Percentiles rank a stretch among this genome's conserved stretches.
Evolutionary conservation across 306 rosid genomes (phyloP).

Genomic region (Corylus americana): DNA sequence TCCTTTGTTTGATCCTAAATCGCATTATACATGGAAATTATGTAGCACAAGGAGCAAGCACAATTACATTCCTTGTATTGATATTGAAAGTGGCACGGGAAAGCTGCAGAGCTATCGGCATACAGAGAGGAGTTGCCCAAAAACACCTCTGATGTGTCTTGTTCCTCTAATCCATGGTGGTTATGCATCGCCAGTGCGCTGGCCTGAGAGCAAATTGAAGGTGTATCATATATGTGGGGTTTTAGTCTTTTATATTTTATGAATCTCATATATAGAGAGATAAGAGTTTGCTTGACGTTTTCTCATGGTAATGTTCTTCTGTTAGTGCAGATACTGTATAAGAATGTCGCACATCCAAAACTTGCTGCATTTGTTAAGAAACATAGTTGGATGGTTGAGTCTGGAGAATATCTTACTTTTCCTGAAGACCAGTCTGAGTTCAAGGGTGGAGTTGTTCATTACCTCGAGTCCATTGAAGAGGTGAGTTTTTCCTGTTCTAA

Average conservation of each 20-base stretch:
- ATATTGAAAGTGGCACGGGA: slow-evolving; percentile 59
- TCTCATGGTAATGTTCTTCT: slow-evolving; percentile 33
- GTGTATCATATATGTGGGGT: slow-evolving; percentile 36
- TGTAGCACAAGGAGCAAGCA: slow-evolving; percentile 85
- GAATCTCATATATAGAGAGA: slow-evolving; percentile 13
- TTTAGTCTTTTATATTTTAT: slow-evolving; percentile 12
- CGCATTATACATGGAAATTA: slow-evolving; percentile 67
- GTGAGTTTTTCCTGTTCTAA: slow-evolving; percentile 40
- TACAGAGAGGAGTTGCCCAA: slow-evolving; percentile 91
- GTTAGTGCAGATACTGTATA: slow-evolving; percentile 76
- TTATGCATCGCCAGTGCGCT: slow-evolving; percentile 54
- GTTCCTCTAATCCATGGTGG: slow-evolving; percentile 82
- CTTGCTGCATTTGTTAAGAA: slow-evolving; percentile 75
- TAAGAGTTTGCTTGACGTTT: slow-evolving; percentile 15
- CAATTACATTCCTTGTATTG: slow-evolving; percentile 92
- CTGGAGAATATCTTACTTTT: slow-evolving; percentile 74
- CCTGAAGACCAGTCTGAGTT: slow-evolving; percentile 78
- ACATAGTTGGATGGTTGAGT: slow-evolving; percentile 72
- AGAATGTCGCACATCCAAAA: slow-evolving; percentile 93
- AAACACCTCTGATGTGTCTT: slow-evolving; percentile 63
- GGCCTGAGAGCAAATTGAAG: slow-evolving; percentile 90
- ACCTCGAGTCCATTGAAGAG: slow-evolving; percentile 96
- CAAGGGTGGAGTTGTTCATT: slow-evolving; percentile 82
- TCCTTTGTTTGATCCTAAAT: slow-evolving; percentile 80
- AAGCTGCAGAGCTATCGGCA: slow-evolving; percentile 77